These are phyloP conservation scores for Rhodotorula graminis DNA, from an alignment of 768 basidiomycete genomes.

Conservation along the genomic window DNA sequence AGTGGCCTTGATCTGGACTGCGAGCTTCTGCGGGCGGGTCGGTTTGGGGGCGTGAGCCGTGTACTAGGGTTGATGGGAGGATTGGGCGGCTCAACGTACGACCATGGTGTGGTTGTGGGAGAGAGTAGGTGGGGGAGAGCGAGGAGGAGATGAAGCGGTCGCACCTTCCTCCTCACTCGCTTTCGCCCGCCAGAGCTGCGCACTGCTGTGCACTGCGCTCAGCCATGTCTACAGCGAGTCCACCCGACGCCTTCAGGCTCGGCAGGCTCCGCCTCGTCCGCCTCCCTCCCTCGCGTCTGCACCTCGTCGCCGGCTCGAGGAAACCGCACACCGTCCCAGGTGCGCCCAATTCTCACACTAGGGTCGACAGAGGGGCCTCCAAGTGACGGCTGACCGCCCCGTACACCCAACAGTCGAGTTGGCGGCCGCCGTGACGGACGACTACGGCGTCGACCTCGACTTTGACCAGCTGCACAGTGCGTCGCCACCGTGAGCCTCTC, in stretches of 20 bases:
- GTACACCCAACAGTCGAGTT: conserved; percentile 26
- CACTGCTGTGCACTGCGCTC: not conserved
- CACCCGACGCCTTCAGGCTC: conserved; percentile 11
- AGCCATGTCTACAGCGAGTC: not conserved
- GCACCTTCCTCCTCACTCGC: not conserved
- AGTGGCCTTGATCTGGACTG: conserved; percentile 40
- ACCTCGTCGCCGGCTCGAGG: not conserved
- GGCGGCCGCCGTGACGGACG: conserved; percentile 25
- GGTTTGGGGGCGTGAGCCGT: not conserved
- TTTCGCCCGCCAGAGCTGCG: not conserved
- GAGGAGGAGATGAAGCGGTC: not conserved
- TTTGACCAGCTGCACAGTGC: conserved; percentile 27
- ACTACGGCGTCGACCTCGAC: conserved; percentile 30
- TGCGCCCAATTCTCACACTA: not conserved
- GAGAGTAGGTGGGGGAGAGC: not conserved
- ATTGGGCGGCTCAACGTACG: not conserved
- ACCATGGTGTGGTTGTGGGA: not conserved
- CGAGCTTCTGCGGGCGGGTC: conserved; percentile 35
- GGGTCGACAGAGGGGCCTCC: too few species aligned
- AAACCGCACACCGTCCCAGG: not conserved
- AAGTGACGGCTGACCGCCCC: not conserved
- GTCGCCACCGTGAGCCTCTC: not conserved
- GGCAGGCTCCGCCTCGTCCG: conserved; percentile 28
- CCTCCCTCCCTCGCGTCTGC: conserved; percentile 6
- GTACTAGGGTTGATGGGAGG: not conserved